Conservation (phyloP, 2,329 filamentous ascomycete genomes). For the Clonostachys rosea region DNA sequence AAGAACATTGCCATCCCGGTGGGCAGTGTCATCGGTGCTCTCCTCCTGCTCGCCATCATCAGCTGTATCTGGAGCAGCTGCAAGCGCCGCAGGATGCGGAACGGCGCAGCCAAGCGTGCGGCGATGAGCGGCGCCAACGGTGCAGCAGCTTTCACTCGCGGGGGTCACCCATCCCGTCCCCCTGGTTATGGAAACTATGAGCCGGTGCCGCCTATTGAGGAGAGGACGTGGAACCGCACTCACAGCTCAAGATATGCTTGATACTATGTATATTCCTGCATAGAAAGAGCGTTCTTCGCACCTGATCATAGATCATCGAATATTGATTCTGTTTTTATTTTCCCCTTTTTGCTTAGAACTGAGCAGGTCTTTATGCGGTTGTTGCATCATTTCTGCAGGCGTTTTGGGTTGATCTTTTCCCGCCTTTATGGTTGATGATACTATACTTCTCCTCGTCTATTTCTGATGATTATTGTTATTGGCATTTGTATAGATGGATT, state of each 20-base stretch:
- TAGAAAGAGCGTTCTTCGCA: too few species aligned
- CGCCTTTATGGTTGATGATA: too few species aligned
- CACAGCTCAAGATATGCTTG: slow-evolving; percentile 14
- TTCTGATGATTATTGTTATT: too few species aligned
- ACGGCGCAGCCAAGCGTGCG: slow-evolving; percentile 10
- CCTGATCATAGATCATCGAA: too few species aligned
- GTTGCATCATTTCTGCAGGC: too few species aligned
- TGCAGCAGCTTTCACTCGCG: background rate
- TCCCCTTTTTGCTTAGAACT: too few species aligned
- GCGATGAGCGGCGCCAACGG: slow-evolving; percentile 4
- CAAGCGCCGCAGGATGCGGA: slow-evolving; percentile 9
- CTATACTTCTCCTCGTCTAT: too few species aligned
- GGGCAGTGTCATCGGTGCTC: slow-evolving; percentile 62
- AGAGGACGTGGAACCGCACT: slow-evolving; percentile 3
- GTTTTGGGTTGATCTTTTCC: too few species aligned
- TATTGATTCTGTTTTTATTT: too few species aligned
- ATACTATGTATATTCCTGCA: background rate
- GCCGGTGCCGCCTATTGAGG: slow-evolving; percentile 1
- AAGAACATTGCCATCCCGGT: slow-evolving; percentile 81
- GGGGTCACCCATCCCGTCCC: background rate
- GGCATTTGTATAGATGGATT: too few species aligned
- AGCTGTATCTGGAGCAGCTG: slow-evolving; percentile 56
- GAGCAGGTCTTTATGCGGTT: too few species aligned
- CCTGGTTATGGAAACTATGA: background rate
- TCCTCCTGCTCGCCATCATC: slow-evolving; percentile 60